Percentiles rank a stretch among this genome's conserved stretches.
Conservation (phyloP, 768 basidiomycete genomes). For the Boletus fagicola region DNA sequence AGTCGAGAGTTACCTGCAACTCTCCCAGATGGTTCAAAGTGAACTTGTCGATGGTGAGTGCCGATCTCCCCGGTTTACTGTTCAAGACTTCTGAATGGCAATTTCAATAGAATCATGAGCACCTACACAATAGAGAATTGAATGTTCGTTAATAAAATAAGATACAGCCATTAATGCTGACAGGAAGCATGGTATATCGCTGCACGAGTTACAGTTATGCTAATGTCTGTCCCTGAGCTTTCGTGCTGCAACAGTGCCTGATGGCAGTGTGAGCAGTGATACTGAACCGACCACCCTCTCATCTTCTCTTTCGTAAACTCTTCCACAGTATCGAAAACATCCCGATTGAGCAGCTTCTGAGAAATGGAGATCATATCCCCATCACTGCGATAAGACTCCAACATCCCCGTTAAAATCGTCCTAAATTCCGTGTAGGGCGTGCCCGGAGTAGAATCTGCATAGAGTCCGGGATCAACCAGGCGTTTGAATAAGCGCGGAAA, state of each 20-base stretch:
- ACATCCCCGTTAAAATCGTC: constrained; percentile 88
- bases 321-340: constrained; percentile 74
- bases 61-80: background rate
- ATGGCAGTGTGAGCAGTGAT: constrained; percentile 53
- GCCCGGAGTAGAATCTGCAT: constrained; percentile 47
- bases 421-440: constrained; percentile 89
- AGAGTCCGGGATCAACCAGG: constrained; percentile 71
- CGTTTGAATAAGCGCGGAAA: constrained; percentile 93
- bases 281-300: constrained; percentile 60
- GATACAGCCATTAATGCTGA: constrained; percentile 24
- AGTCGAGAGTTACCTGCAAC: constrained; percentile 49
- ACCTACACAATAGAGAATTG: background rate
- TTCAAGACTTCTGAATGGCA: background rate
- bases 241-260: constrained; percentile 39
- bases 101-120: constrained; percentile 16
- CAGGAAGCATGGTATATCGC: constrained; percentile 58
- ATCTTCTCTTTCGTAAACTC: constrained; percentile 54
- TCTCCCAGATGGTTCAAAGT: constrained; percentile 61
- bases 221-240: constrained; percentile 14
- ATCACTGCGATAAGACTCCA: constrained; percentile 91
- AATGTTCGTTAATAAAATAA: constrained; percentile 2
- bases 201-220: constrained; percentile 54
- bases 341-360: constrained; percentile 74
- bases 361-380: constrained; percentile 87
- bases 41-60: constrained; percentile 36